These are phyloP conservation scores for Litsea cubeba DNA, from an alignment of 164 flowering plant species.

Conservation along the genomic window DNA sequence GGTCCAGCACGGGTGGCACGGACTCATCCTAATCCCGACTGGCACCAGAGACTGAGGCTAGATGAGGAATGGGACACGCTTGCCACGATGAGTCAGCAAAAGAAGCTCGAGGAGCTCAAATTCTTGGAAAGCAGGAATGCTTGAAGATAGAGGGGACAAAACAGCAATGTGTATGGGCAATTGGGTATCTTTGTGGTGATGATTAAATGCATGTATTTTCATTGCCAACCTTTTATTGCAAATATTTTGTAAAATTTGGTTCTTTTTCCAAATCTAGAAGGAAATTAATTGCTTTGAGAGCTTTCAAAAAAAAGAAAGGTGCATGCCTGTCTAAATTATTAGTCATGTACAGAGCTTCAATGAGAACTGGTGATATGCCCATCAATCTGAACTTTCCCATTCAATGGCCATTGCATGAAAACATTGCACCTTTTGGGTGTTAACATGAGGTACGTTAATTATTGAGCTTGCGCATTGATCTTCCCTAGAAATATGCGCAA, in stretches of 20 bases:
- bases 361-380: neutral
- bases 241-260: conserved; percentile 9
- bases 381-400: neutral
- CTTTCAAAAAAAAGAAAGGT: neutral
- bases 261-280: neutral
- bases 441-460: no score
- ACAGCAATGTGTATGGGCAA: conserved; percentile 49
- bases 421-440: no score
- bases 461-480: no score
- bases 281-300: neutral
- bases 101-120: conserved; percentile 82
- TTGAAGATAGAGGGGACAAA: conserved; percentile 91
- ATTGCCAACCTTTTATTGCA: conserved; percentile 3
- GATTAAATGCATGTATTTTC: conserved; percentile 1
- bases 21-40: no score
- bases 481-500: no score
- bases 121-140: conserved; percentile 62
- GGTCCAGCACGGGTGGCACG: no score
- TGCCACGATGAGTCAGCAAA: conserved; percentile 53
- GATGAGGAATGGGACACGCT: no score
- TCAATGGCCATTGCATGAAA: no score
- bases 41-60: no score
- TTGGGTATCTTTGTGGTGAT: neutral
- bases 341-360: neutral
- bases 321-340: neutral